Conservation (phyloP, 805 yeast species). For the Wickerhamiella azyma region DNA sequence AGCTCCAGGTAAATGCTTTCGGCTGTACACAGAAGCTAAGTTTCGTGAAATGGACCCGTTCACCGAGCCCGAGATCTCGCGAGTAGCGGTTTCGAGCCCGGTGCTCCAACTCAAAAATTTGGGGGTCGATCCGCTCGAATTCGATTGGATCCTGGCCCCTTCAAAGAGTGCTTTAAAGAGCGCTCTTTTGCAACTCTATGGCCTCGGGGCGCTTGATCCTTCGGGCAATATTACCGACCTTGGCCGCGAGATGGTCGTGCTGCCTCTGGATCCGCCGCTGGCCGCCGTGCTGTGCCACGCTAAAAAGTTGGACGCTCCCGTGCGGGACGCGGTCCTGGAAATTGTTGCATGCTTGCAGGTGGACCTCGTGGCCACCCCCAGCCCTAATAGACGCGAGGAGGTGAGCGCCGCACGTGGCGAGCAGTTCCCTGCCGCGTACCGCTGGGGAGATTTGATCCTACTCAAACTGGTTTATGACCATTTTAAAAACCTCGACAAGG, state of each 20-base stretch:
- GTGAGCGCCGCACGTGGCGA: constrained; percentile 62
- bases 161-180: constrained; percentile 60
- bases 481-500: constrained; percentile 33
- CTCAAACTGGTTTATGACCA: constrained; percentile 62
- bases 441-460: constrained; percentile 72
- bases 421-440: constrained; percentile 54
- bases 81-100: constrained; percentile 77
- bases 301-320: constrained; percentile 25
- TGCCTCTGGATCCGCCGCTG: constrained; percentile 87
- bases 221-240: constrained; percentile 60
- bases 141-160: constrained; percentile 92
- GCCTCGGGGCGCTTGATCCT: constrained; percentile 67
- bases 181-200: constrained; percentile 65
- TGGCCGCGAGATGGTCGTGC: constrained; percentile 75
- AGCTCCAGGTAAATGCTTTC: constrained; percentile 73
- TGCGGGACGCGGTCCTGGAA: constrained; percentile 56
- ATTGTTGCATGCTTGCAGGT: constrained; percentile 88
- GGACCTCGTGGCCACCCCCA: constrained; percentile 66
- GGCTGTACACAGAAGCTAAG: constrained; percentile 67
- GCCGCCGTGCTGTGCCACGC: constrained; percentile 76
- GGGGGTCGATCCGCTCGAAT: constrained; percentile 71
- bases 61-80: constrained; percentile 84
- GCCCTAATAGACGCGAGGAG: constrained; percentile 70
- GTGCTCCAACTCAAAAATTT: constrained; percentile 69
- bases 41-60: constrained; percentile 50